phyloP scores from a whole-genome alignment of 2,329 filamentous ascomycete species.

The Incumbomyces lentus region DNA sequence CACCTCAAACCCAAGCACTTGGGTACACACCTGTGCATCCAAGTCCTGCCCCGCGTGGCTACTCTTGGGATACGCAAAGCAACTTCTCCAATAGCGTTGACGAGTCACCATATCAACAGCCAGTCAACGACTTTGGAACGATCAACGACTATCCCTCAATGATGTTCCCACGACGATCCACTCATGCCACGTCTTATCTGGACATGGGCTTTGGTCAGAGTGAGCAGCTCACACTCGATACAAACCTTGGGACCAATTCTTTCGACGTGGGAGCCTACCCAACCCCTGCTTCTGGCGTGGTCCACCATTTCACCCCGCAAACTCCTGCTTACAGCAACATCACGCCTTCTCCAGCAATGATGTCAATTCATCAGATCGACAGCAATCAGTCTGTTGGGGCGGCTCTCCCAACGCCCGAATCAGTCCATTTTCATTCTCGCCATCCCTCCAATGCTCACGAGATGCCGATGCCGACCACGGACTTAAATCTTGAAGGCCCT shows the following conservation, averaged over 20 bases:
- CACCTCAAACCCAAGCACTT: constrained; percentile 50
- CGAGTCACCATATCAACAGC: constrained; percentile 18
- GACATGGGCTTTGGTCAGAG: constrained; percentile 8
- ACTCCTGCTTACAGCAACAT: constrained; percentile 21
- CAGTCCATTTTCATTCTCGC: constrained; percentile 17
- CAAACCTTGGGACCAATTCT: constrained; percentile 9
- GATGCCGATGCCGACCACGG: constrained; percentile 6
- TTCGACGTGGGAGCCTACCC: constrained; percentile 14
- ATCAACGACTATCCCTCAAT: constrained; percentile 15
- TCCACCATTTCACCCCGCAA: constrained; percentile 17
- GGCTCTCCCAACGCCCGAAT: constrained; percentile 19
- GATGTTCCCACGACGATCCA: constrained; percentile 14
- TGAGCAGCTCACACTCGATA: constrained; percentile 4
- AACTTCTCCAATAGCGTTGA: constrained; percentile 19
- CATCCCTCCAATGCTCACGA: constrained; percentile 17
- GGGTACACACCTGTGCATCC: constrained; percentile 15
- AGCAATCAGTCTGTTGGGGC: constrained; percentile 11
- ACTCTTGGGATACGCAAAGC: constrained; percentile 14
- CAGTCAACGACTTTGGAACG: constrained; percentile 14
- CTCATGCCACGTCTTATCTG: constrained; percentile 4
- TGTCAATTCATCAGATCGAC: constrained; percentile 12
- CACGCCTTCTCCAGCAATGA: constrained; percentile 17
- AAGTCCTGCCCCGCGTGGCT: constrained; percentile 21
- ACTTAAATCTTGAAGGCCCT: background rate
- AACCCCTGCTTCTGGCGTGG: constrained; percentile 11